Evolutionary conservation across 768 basidiomycete species (phyloP).

Genomic region (Phanerochaete carnosa): DNA sequence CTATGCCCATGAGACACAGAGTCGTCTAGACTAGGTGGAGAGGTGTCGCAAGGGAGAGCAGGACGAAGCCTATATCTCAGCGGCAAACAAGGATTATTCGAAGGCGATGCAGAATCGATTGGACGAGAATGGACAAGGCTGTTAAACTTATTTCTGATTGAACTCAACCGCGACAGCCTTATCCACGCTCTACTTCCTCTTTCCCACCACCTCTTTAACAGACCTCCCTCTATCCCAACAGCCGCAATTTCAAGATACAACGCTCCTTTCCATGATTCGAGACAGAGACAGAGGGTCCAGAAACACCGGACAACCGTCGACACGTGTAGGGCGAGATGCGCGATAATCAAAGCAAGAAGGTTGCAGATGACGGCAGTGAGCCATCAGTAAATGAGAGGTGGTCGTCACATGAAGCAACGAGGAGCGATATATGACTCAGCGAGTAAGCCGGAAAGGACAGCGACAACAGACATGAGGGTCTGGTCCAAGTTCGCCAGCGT

Average conservation of each 20-base stretch:
- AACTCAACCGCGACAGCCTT: conserved; percentile 3
- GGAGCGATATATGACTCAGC: too few relatives aligned
- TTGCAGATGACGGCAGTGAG: too few relatives aligned
- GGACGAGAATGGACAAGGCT: background rate
- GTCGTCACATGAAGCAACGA: too few relatives aligned
- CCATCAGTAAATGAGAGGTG: too few relatives aligned
- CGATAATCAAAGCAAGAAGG: background rate
- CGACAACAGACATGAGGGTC: too few relatives aligned
- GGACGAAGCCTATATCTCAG: background rate
- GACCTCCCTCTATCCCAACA: background rate
- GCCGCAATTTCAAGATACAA: background rate
- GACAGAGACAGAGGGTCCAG: background rate
- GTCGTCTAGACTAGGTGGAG: background rate
- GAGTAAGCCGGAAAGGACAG: too few relatives aligned
- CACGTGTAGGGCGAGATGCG: background rate
- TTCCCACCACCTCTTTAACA: background rate
- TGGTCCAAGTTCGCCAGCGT: too few relatives aligned
- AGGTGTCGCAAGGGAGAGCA: background rate
- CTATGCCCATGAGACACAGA: background rate
- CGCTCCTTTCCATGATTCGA: too few relatives aligned
- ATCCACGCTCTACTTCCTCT: background rate
- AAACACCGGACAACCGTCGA: background rate
- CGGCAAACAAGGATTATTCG: background rate
- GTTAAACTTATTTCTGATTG: background rate
- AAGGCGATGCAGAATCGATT: background rate